Evolutionary conservation across 768 basidiomycete species (phyloP).

Genomic region (Mycena belliarum): DNA sequence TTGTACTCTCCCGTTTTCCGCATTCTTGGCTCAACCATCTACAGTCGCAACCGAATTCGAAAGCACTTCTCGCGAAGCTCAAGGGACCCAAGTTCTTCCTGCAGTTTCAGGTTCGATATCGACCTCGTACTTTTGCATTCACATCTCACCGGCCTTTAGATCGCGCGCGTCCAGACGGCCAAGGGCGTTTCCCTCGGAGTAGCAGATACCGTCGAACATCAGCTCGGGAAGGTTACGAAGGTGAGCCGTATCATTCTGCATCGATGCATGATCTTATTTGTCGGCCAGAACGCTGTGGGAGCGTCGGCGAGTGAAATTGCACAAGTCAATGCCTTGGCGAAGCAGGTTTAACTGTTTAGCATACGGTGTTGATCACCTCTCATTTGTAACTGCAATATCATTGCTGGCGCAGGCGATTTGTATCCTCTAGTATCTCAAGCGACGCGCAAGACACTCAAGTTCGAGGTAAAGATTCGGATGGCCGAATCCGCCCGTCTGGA

Average conservation of each 20-base stretch:
- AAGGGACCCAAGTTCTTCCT: slow-evolving; percentile 34
- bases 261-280: background rate
- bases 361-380: background rate
- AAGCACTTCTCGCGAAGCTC: slow-evolving; percentile 25
- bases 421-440: background rate
- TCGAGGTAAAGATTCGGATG: too few species aligned
- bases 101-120: slow-evolving; percentile 28
- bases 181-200: slow-evolving; percentile 24
- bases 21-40: background rate
- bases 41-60: slow-evolving; percentile 28
- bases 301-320: slow-evolving; percentile 28
- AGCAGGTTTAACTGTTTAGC: slow-evolving; percentile 12
- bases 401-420: slow-evolving; percentile 7
- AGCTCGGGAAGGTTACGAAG: slow-evolving; percentile 29
- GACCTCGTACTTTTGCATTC: background rate
- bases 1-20: background rate
- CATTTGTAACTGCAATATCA: background rate
- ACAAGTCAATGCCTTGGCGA: slow-evolving; percentile 25
- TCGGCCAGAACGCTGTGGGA: slow-evolving; percentile 29
- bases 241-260: slow-evolving; percentile 8
- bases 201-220: slow-evolving; percentile 32
- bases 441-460: too few species aligned
- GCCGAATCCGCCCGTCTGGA: background rate
- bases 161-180: slow-evolving; percentile 29
- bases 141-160: slow-evolving; percentile 5